Evolutionary conservation across 805 yeast genomes (phyloP).

Genomic region (Yarrowia bubula): DNA sequence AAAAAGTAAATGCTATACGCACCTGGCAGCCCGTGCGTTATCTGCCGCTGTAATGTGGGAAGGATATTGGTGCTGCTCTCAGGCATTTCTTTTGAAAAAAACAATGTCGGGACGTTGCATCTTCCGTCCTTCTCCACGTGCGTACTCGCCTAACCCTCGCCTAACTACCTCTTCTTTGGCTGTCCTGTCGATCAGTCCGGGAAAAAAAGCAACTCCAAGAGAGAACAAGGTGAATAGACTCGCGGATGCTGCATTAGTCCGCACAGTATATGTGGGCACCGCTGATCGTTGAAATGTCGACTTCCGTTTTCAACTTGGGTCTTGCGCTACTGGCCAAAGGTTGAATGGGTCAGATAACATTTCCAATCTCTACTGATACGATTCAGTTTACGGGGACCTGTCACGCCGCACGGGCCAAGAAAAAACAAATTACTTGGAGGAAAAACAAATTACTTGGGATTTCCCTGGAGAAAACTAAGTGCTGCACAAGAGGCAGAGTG

Average conservation of each 20-base stretch:
- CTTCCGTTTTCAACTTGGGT: background rate
- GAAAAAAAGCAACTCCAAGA: background rate
- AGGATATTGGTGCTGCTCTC: background rate
- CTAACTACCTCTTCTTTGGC: background rate
- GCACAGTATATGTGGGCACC: conserved; percentile 9
- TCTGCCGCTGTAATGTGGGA: no score
- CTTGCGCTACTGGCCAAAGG: background rate
- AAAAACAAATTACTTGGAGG: background rate
- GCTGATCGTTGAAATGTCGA: background rate
- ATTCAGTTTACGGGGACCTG: background rate
- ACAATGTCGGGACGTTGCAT: background rate
- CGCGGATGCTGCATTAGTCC: conserved; percentile 15
- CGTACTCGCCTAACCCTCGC: conserved; percentile 15
- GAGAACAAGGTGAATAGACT: background rate
- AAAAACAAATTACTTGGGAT: background rate
- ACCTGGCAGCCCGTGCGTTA: no score
- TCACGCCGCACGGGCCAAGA: background rate
- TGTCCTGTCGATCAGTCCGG: conserved; percentile 2
- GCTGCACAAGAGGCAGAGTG: background rate
- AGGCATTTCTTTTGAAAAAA: background rate
- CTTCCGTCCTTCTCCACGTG: background rate
- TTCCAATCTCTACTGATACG: background rate
- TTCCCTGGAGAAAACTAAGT: background rate
- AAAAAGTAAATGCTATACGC: background rate
- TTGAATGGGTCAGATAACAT: background rate